Conservation (phyloP, 441 rosid genomes). For the Viola pubescens region DNA sequence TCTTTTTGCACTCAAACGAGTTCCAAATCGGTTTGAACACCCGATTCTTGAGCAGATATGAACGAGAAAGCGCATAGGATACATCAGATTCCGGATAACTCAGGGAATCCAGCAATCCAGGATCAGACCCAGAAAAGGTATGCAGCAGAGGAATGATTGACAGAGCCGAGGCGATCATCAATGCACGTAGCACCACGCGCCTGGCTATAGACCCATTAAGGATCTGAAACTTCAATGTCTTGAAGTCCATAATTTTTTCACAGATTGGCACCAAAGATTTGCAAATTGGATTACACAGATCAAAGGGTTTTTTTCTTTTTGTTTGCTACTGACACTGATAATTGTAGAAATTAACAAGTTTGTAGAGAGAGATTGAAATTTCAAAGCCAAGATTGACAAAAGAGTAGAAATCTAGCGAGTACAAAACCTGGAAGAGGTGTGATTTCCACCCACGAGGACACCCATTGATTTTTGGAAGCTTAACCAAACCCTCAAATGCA, state of each 20-base stretch:
- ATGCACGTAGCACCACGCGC: conserved; percentile 39
- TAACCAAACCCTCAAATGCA: conserved; percentile 58
- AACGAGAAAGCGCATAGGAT: conserved; percentile 15
- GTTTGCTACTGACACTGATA: no score
- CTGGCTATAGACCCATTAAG: conserved; percentile 32
- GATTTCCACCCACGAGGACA: conserved; percentile 87
- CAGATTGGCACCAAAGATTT: conserved; percentile 6
- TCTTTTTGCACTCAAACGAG: conserved; percentile 30
- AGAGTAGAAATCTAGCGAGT: conserved; percentile 38
- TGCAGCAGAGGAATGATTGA: conserved; percentile 36
- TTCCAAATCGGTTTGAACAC: conserved; percentile 39
- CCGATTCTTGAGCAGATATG: conserved; percentile 21
- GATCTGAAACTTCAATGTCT: conserved; percentile 29
- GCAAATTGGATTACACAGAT: conserved; percentile 15
- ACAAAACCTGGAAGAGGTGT: conserved; percentile 83
- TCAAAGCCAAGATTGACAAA: conserved; percentile 15
- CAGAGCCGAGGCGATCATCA: conserved; percentile 36
- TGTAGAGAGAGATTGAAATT: conserved; percentile 16
- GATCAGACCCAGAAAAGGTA: conserved; percentile 28
- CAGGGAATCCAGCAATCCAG: conserved; percentile 17
- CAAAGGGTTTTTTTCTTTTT: not conserved
- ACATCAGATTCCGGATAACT: conserved; percentile 14
- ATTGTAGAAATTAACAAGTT: no score
- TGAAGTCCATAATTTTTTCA: conserved; percentile 36
- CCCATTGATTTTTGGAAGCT: conserved; percentile 54